phyloP scores from a whole-genome alignment of 2,329 filamentous ascomycete species.

The Phaeosphaeriaceae sp. region DNA sequence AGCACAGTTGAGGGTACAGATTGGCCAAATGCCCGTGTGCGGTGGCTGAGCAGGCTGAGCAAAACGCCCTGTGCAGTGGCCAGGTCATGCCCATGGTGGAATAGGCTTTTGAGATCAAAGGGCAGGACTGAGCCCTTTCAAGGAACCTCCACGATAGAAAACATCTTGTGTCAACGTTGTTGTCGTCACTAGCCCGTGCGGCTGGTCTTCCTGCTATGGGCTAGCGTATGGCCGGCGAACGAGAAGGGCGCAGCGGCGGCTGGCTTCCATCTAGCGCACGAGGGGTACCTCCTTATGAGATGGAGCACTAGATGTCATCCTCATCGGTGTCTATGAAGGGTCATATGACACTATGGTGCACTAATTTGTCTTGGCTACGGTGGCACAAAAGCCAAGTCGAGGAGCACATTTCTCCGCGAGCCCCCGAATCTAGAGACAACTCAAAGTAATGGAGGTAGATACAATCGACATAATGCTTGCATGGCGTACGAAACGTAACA shows the following conservation, averaged over 20 bases:
- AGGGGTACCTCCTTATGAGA: background rate
- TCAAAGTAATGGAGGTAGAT: no score
- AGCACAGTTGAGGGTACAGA: background rate
- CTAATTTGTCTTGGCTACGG: no score
- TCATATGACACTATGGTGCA: no score
- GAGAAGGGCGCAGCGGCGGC: background rate
- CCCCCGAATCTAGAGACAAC: no score
- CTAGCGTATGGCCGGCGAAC: background rate
- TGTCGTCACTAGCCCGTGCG: background rate
- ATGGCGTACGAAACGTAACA: no score
- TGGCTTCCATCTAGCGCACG: background rate
- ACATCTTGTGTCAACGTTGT: background rate
- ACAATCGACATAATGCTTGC: no score
- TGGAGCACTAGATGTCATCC: background rate
- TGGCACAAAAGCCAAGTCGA: no score
- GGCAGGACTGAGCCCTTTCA: background rate
- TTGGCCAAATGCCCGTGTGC: background rate
- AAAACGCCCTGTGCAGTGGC: background rate
- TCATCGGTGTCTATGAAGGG: background rate
- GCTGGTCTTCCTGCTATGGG: background rate
- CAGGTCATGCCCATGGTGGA: background rate
- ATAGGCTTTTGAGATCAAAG: background rate
- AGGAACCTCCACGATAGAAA: background rate
- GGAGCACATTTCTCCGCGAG: no score
- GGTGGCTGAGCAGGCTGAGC: background rate